These are phyloP conservation scores for Cercis canadensis DNA, from an alignment of 306 rosid genomes.

Conservation along the genomic window DNA sequence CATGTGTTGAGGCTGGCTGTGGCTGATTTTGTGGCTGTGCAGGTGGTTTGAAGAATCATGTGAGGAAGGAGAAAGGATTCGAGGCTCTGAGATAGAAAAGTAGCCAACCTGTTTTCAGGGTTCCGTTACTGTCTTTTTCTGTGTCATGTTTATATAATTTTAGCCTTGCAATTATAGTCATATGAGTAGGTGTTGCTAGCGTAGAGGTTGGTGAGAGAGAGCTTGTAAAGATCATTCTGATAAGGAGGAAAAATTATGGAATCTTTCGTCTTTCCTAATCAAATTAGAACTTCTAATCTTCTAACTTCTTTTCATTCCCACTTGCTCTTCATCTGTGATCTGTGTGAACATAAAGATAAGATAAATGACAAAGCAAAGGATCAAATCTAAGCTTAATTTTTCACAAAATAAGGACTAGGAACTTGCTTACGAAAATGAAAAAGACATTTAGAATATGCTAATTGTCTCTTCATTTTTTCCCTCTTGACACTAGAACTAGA, in stretches of 20 bases:
- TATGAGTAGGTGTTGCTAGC: slow-evolving; percentile 46
- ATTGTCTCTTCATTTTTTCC: slow-evolving; percentile 31
- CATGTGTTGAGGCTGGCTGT: slow-evolving; percentile 45
- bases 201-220: slow-evolving; percentile 44
- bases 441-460: slow-evolving; percentile 34
- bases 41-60: slow-evolving; percentile 76
- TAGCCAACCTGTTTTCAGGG: slow-evolving; percentile 49
- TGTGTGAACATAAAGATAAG: slow-evolving; percentile 28
- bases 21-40: slow-evolving; percentile 59
- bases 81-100: slow-evolving; percentile 57
- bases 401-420: slow-evolving; percentile 36
- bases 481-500: slow-evolving; percentile 32
- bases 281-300: slow-evolving; percentile 52
- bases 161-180: slow-evolving; percentile 49
- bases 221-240: slow-evolving; percentile 43
- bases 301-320: slow-evolving; percentile 35
- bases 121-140: slow-evolving; percentile 56
- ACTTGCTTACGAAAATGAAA: slow-evolving; percentile 34
- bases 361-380: slow-evolving; percentile 55
- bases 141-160: slow-evolving; percentile 54
- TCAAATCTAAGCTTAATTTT: slow-evolving; percentile 33
- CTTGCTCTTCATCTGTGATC: no score
- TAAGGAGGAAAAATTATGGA: slow-evolving; percentile 28
- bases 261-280: slow-evolving; percentile 44
- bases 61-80: slow-evolving; percentile 70